A percentile compares a stretch with the other conserved stretches of the same genome.
phyloP scores from a whole-genome alignment of 768 basidiomycete genomes.

The Mycena albidolilacea region DNA sequence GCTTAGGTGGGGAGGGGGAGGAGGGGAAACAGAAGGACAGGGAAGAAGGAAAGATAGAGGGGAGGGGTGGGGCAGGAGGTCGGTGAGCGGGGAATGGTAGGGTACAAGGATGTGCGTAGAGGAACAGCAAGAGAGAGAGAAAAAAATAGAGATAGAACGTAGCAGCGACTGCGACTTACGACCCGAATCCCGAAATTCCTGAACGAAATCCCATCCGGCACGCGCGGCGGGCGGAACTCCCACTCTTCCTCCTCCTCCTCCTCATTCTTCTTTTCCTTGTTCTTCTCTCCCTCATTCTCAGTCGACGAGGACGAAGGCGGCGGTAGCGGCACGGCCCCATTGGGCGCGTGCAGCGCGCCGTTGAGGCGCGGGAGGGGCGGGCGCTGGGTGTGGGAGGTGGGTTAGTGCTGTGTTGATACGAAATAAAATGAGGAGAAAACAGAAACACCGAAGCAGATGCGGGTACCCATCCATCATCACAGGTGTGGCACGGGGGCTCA shows the following conservation, averaged over 20 bases:
- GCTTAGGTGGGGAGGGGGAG: constrained; percentile 3
- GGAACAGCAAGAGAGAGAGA: constrained; percentile 17
- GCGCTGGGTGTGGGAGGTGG: too few species aligned
- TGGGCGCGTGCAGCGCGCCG: not conserved
- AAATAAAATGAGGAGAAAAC: too few species aligned
- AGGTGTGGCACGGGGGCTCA: too few species aligned
- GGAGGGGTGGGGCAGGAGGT: too few species aligned
- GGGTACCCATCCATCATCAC: too few species aligned
- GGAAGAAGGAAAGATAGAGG: constrained; percentile 25
- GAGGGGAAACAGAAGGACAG: constrained; percentile 1
- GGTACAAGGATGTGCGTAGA: too few species aligned
- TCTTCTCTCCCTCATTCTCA: not conserved
- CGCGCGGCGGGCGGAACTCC: constrained; percentile 78
- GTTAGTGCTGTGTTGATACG: too few species aligned
- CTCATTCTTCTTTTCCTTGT: constrained; percentile 15
- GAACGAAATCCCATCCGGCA: constrained; percentile 87
- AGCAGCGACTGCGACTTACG: constrained; percentile 63
- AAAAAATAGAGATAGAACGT: constrained; percentile 42
- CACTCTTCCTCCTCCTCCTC: constrained; percentile 55
- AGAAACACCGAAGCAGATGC: too few species aligned
- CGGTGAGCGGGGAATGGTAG: not conserved
- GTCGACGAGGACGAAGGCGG: not conserved
- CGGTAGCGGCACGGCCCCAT: too few species aligned
- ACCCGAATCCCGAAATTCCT: constrained; percentile 93
- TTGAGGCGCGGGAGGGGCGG: too few species aligned